phyloP scores from a whole-genome alignment of 2,329 filamentous ascomycete species.

The Colletotrichum scovillei region DNA sequence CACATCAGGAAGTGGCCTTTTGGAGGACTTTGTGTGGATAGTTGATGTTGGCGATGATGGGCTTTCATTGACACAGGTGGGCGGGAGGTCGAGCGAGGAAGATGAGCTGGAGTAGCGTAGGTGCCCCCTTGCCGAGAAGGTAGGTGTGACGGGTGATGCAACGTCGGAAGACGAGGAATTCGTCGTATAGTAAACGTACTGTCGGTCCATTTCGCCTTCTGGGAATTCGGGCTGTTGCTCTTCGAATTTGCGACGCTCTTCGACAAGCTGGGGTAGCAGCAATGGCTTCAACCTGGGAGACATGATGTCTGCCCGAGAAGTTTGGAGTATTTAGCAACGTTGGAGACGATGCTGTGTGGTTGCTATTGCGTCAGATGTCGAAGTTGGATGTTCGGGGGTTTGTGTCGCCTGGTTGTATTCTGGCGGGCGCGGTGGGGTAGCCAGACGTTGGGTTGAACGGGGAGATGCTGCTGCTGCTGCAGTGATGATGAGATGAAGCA shows the following conservation, averaged over 20 bases:
- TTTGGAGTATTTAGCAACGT: background rate
- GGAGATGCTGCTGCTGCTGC: background rate
- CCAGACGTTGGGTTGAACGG: slow-evolving; percentile 2
- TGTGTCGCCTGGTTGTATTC: slow-evolving; percentile 1
- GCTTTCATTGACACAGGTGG: slow-evolving; percentile 57
- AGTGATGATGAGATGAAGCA: slow-evolving; percentile 12
- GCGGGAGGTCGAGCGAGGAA: slow-evolving; percentile 78
- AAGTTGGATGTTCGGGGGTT: slow-evolving; percentile 2
- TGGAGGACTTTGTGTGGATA: slow-evolving; percentile 63
- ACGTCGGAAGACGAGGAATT: slow-evolving; percentile 74
- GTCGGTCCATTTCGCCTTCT: slow-evolving; percentile 48
- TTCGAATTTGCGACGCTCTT: slow-evolving; percentile 59
- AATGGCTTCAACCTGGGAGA: slow-evolving; percentile 64
- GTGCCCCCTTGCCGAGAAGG: slow-evolving; percentile 74
- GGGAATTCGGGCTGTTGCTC: slow-evolving; percentile 41
- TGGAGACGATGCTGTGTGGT: background rate
- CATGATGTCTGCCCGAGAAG: slow-evolving; percentile 46
- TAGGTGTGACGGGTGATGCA: slow-evolving; percentile 77
- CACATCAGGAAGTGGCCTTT: slow-evolving; percentile 81
- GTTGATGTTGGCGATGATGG: slow-evolving; percentile 63
- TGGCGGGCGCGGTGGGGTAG: slow-evolving; percentile 18
- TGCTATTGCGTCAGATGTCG: slow-evolving; percentile 2
- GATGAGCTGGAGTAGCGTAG: slow-evolving; percentile 77
- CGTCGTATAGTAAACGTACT: slow-evolving; percentile 56
- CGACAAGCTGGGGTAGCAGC: slow-evolving; percentile 64